Conservation (phyloP, 805 yeast species). For the Blastobotrys peoriensis region DNA sequence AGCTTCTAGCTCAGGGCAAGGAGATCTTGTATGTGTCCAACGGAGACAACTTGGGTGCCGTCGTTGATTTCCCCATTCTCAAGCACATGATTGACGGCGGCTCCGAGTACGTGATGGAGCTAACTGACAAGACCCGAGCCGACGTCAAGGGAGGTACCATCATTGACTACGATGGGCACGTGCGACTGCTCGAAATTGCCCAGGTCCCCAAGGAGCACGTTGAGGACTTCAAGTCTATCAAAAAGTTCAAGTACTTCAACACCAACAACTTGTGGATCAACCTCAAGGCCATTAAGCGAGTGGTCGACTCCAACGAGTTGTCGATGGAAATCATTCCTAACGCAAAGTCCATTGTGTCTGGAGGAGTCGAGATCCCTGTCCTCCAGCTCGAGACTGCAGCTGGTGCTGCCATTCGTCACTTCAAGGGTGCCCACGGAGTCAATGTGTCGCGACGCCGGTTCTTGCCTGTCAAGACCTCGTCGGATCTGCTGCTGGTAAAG, state of each 20-base stretch:
- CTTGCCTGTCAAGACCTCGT: conserved; percentile 96
- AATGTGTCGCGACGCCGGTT: conserved; percentile 97
- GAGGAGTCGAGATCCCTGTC: conserved; percentile 73
- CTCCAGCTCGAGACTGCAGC: conserved; percentile 97
- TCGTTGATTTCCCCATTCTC: conserved; percentile 85
- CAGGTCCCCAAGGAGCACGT: conserved; percentile 98
- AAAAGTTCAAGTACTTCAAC: conserved; percentile 96
- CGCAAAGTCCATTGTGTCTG: conserved; percentile 72
- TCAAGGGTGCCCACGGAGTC: conserved; percentile 92
- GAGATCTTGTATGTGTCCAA: conserved; percentile 93
- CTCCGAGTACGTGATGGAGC: conserved; percentile 95
- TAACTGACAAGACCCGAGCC: conserved; percentile 97
- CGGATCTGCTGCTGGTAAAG: conserved; percentile 89
- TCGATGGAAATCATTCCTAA: conserved; percentile 95
- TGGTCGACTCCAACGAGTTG: conserved; percentile 76
- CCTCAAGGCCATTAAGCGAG: conserved; percentile 86
- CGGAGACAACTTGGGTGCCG: conserved; percentile 98
- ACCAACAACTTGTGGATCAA: conserved; percentile 98
- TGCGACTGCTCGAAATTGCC: conserved; percentile 90
- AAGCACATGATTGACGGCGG: conserved; percentile 88
- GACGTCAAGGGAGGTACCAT: conserved; percentile 99
- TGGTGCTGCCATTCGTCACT: conserved; percentile 98
- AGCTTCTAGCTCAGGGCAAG: conserved; percentile 85
- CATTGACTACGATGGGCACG: conserved; percentile 91
- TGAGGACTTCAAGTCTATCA: conserved; percentile 95